phyloP scores from a whole-genome alignment of 2,329 filamentous ascomycete species.

The Blastomyces percursus region DNA sequence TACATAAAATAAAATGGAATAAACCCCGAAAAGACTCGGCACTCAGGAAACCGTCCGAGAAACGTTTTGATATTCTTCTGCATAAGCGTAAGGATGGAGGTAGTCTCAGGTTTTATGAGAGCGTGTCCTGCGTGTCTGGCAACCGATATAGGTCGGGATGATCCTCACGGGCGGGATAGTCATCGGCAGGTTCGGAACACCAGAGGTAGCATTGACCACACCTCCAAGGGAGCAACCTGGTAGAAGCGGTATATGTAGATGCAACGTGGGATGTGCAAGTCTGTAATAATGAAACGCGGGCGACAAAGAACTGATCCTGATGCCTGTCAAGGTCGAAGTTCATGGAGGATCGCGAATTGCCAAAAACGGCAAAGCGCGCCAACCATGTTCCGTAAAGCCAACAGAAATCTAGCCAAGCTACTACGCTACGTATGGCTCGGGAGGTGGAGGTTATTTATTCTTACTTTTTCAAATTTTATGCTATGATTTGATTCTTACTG shows the following conservation, averaged over 20 bases:
- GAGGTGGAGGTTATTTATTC: neutral
- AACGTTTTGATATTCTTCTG: neutral
- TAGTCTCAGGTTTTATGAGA: neutral
- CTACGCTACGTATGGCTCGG: neutral
- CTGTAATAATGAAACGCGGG: neutral
- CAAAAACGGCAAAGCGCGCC: slow-evolving; percentile 1
- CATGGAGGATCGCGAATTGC: neutral
- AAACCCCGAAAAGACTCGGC: neutral
- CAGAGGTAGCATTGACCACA: neutral
- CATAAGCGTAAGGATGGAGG: neutral
- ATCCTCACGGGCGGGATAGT: neutral
- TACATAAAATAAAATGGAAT: neutral
- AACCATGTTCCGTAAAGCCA: neutral
- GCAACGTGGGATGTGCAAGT: neutral
- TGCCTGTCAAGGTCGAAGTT: neutral
- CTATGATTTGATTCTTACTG: neutral
- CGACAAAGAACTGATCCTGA: neutral
- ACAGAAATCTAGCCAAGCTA: neutral
- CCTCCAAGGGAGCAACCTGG: neutral
- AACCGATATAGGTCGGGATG: neutral
- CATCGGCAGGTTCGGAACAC: neutral
- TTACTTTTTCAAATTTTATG: neutral
- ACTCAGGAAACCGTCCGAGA: neutral
- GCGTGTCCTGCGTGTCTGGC: neutral
- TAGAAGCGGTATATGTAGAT: neutral